Percentiles rank a stretch among this genome's conserved stretches.
Evolutionary conservation across 2,329 filamentous ascomycete species (phyloP).

Genomic region (Penicillium hesseltinei): DNA sequence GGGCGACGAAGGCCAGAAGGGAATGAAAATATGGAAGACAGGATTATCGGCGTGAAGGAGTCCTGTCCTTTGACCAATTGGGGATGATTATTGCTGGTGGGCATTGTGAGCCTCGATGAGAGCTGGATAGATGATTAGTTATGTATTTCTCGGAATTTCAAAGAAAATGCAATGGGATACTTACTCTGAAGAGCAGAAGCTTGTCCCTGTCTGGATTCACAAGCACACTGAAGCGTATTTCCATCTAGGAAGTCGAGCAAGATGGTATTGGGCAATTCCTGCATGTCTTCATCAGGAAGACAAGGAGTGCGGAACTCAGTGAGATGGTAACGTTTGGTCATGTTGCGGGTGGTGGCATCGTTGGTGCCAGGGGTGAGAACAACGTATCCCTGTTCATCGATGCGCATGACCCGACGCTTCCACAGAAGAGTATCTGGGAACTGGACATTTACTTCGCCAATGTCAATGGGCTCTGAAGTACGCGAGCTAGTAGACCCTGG

Average conservation of each 20-base stretch:
- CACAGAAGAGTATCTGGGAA: constrained; percentile 94
- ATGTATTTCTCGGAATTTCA: constrained; percentile 6
- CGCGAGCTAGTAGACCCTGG: constrained; percentile 43
- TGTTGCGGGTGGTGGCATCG: constrained; percentile 57
- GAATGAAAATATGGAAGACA: constrained; percentile 4
- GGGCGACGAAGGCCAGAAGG: neutral
- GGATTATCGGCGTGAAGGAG: constrained; percentile 1
- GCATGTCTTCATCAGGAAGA: constrained; percentile 82
- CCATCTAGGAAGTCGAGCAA: constrained; percentile 63
- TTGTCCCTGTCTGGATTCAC: constrained; percentile 56
- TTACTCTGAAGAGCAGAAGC: constrained; percentile 52
- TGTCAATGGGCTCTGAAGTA: constrained; percentile 59
- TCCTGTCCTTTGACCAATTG: constrained; percentile 4
- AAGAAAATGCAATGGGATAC: constrained; percentile 36
- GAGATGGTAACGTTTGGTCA: constrained; percentile 78
- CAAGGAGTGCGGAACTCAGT: constrained; percentile 78
- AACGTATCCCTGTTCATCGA: constrained; percentile 80
- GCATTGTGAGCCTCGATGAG: constrained; percentile 44
- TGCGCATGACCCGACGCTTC: constrained; percentile 86
- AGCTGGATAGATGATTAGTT: constrained; percentile 29
- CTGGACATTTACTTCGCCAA: constrained; percentile 93
- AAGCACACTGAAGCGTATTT: constrained; percentile 62
- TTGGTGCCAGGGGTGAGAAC: constrained; percentile 71
- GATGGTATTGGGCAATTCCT: constrained; percentile 88
- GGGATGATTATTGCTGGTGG: constrained; percentile 26